Evolutionary conservation across 805 yeast genomes (phyloP).

Genomic region (Candida orba): DNA sequence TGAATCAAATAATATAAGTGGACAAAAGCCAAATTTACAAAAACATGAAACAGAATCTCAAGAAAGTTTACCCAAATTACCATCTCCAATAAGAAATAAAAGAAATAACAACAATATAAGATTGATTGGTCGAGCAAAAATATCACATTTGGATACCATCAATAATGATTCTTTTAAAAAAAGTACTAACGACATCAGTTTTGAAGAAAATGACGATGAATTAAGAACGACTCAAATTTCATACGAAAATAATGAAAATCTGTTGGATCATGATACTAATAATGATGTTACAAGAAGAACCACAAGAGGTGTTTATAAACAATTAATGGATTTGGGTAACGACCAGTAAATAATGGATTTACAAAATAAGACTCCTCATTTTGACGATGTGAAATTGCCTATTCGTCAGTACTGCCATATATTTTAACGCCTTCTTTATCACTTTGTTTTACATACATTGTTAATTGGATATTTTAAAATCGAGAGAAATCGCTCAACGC

Average conservation of each 20-base stretch:
- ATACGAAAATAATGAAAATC: conserved; percentile 6
- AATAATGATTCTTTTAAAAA: neutral
- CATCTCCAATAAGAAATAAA: conserved; percentile 46
- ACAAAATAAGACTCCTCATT: too few species aligned
- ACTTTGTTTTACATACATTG: too few species aligned
- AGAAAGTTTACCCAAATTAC: conserved; percentile 29
- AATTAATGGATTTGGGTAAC: conserved; percentile 23
- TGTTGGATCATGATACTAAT: neutral
- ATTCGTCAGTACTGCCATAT: too few species aligned
- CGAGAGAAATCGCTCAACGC: too few species aligned
- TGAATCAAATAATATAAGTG: neutral
- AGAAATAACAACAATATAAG: conserved; percentile 35
- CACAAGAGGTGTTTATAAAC: conserved; percentile 15
- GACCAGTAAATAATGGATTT: neutral
- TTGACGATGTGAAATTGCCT: too few species aligned
- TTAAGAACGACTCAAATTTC: conserved; percentile 9
- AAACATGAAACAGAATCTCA: neutral
- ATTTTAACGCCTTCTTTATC: too few species aligned
- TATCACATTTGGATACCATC: conserved; percentile 25
- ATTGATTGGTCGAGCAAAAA: conserved; percentile 35
- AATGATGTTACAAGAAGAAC: conserved; percentile 8
- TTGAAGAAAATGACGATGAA: conserved; percentile 1
- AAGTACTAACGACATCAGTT: neutral
- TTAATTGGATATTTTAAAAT: too few species aligned
- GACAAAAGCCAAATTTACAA: neutral